Conservation (phyloP, 352 stramenopile genomes). For the Globisporangium solare region DNA sequence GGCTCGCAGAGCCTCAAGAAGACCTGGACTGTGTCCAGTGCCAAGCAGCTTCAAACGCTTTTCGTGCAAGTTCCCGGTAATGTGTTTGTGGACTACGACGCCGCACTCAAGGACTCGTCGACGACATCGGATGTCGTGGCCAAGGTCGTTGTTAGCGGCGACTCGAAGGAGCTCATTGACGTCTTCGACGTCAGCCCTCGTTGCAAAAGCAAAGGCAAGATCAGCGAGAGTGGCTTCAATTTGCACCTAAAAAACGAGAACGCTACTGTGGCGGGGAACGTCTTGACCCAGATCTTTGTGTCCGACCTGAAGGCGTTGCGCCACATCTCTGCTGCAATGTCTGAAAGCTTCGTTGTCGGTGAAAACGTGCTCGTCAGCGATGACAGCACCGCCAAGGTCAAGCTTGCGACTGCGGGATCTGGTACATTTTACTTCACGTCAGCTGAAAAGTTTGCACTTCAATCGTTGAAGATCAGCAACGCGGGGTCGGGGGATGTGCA, state of each 20-base stretch:
- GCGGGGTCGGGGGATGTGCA: too few relatives aligned
- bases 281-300: slow-evolving; percentile 8
- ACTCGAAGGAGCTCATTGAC: slow-evolving; percentile 42
- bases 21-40: too few relatives aligned
- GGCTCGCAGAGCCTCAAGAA: too few relatives aligned
- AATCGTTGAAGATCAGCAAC: not conserved
- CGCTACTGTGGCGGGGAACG: not conserved
- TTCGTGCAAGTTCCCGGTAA: too few relatives aligned
- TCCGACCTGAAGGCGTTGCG: not conserved
- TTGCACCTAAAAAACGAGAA: not conserved
- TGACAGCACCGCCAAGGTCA: slow-evolving; percentile 1
- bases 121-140: slow-evolving; percentile 17
- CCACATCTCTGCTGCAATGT: slow-evolving; percentile 1
- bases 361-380: slow-evolving; percentile 4
- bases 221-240: not conserved
- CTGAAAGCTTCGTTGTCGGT: slow-evolving; percentile 2
- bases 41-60: too few relatives aligned
- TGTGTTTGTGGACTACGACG: too few relatives aligned
- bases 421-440: slow-evolving; percentile 7
- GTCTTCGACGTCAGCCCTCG: slow-evolving; percentile 26
- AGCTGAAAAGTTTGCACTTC: not conserved
- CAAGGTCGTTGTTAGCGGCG: slow-evolving; percentile 45
- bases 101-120: too few relatives aligned
- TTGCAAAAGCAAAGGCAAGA: slow-evolving; percentile 4
- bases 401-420: slow-evolving; percentile 4